phyloP scores from a whole-genome alignment of 192 early-diverging fungal species.

The Umbelopsis sp. region DNA sequence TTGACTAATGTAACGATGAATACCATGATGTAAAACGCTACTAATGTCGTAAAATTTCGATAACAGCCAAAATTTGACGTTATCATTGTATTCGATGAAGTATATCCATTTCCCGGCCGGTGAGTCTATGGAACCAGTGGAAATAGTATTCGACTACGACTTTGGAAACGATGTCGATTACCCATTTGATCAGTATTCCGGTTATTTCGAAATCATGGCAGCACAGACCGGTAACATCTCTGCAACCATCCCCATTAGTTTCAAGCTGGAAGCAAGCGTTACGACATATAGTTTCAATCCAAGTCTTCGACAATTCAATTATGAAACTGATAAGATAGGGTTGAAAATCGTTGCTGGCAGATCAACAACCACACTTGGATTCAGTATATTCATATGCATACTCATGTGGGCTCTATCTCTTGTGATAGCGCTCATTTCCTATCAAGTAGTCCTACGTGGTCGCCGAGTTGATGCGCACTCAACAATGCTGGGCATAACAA shows the following conservation, averaged over 20 bases:
- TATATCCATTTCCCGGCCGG: slow-evolving; percentile 25
- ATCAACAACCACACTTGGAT: slow-evolving; percentile 51
- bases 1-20: not conserved
- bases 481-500: slow-evolving; percentile 46
- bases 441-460: slow-evolving; percentile 44
- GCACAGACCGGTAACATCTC: slow-evolving; percentile 38
- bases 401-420: slow-evolving; percentile 53
- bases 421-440: slow-evolving; percentile 47
- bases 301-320: slow-evolving; percentile 22
- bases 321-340: slow-evolving; percentile 38
- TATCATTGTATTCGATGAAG: slow-evolving; percentile 28
- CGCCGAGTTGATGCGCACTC: slow-evolving; percentile 46
- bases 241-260: slow-evolving; percentile 46
- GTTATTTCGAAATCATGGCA: slow-evolving; percentile 49
- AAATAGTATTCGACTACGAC: slow-evolving; percentile 29
- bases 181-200: slow-evolving; percentile 50
- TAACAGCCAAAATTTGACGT: slow-evolving; percentile 26
- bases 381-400: slow-evolving; percentile 50
- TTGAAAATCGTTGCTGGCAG: slow-evolving; percentile 45
- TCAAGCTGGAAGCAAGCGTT: slow-evolving; percentile 45
- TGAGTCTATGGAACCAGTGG: slow-evolving; percentile 27
- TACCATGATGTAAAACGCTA: not conserved
- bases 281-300: slow-evolving; percentile 49
- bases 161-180: slow-evolving; percentile 44
- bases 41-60: not conserved